These are phyloP conservation scores for Acacia pycnantha DNA, from an alignment of 331 rosid species.

Conservation along the genomic window DNA sequence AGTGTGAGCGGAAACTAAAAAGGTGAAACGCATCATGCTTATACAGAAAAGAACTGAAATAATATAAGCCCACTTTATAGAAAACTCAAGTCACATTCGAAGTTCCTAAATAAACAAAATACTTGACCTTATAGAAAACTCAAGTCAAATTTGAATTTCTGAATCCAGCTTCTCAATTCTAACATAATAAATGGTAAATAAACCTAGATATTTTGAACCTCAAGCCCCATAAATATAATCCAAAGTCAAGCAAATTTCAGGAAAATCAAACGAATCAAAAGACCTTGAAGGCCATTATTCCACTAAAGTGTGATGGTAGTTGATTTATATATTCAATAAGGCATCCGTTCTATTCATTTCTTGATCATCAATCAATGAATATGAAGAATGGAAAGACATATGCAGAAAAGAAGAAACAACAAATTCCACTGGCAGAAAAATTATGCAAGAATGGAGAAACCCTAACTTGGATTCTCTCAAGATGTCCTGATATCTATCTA, in stretches of 20 bases:
- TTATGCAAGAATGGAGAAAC: constrained; percentile 5
- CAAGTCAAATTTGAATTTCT: not conserved
- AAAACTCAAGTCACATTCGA: no score
- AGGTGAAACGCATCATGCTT: no score
- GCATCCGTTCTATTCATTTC: not conserved
- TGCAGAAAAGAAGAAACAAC: constrained; percentile 22
- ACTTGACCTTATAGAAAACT: no score
- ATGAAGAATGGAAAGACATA: not conserved
- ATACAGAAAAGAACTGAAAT: no score
- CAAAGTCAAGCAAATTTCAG: constrained; percentile 31
- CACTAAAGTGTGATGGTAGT: constrained; percentile 16
- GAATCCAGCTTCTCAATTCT: constrained; percentile 26
- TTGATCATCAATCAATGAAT: not conserved
- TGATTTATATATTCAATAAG: constrained; percentile 2
- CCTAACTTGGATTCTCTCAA: constrained; percentile 44
- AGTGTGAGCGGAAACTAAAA: no score
- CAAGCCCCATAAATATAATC: constrained; percentile 23
- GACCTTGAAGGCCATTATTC: constrained; percentile 19
- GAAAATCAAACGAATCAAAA: constrained; percentile 18
- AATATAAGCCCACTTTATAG: no score
- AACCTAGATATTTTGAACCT: constrained; percentile 24
- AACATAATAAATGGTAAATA: constrained; percentile 33
- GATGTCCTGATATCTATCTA: constrained; percentile 26
- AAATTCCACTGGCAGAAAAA: not conserved
- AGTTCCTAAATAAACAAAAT: no score